A percentile compares a stretch with the other conserved stretches of the same genome.
phyloP scores from a whole-genome alignment of 2,329 filamentous ascomycete species.

The Bipolaris bicolor region DNA sequence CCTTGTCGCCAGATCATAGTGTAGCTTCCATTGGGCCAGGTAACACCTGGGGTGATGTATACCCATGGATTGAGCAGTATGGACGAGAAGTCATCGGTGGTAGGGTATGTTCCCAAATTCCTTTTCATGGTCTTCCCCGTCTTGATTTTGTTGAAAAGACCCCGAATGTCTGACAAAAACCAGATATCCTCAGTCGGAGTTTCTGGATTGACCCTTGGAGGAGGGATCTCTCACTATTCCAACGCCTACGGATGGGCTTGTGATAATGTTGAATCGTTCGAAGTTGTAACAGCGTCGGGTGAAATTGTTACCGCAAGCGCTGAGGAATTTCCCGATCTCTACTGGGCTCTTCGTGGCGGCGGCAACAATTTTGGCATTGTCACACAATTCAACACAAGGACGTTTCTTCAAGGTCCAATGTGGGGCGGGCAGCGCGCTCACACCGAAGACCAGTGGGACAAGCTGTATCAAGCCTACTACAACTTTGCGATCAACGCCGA shows the following conservation, averaged over 20 bases:
- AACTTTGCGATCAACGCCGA: conserved; percentile 22
- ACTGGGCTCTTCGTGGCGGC: conserved; percentile 47
- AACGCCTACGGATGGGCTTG: conserved; percentile 33
- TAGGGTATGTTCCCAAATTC: conserved; percentile 21
- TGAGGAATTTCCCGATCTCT: conserved; percentile 47
- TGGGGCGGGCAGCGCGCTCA: conserved; percentile 34
- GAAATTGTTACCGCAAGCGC: conserved; percentile 21
- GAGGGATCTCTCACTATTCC: conserved; percentile 35
- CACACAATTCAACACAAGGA: conserved; percentile 33
- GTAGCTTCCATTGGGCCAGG: conserved; percentile 41
- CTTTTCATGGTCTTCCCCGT: not conserved
- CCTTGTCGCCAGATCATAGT: conserved; percentile 26
- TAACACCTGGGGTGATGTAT: conserved; percentile 45
- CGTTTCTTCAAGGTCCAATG: conserved; percentile 34
- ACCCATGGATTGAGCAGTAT: conserved; percentile 36
- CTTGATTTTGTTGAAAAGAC: not conserved
- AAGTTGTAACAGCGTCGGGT: conserved; percentile 35
- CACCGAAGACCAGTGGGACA: conserved; percentile 24
- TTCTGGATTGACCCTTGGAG: conserved; percentile 27
- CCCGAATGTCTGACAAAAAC: not conserved
- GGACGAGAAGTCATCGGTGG: conserved; percentile 41
- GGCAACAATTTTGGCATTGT: conserved; percentile 46
- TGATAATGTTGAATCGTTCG: conserved; percentile 44
- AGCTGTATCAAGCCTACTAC: conserved; percentile 26
- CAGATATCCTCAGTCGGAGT: conserved; percentile 24